A percentile compares a stretch with the other conserved stretches of the same genome.
Evolutionary conservation across 2,329 filamentous ascomycete genomes (phyloP).

Genomic region (Cladosporium colombiae): DNA sequence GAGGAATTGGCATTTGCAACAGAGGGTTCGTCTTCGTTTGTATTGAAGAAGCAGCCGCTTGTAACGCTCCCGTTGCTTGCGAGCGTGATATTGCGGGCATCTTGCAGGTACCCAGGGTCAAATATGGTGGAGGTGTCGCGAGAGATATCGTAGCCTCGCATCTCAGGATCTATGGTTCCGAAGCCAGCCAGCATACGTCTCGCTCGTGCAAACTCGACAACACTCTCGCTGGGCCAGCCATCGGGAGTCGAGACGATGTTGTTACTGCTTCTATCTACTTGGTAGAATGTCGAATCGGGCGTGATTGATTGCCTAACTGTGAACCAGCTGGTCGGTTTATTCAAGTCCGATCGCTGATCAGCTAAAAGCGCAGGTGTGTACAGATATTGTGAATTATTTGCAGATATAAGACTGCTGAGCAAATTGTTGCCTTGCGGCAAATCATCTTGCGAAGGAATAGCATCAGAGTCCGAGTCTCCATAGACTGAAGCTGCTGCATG

Average conservation of each 20-base stretch:
- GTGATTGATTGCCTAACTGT: slow-evolving; percentile 30
- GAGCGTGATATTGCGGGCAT: slow-evolving; percentile 38
- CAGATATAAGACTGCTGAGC: slow-evolving; percentile 51
- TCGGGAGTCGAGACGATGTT: slow-evolving; percentile 49
- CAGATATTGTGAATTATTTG: slow-evolving; percentile 51
- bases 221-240: slow-evolving; percentile 66
- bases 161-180: slow-evolving; percentile 59
- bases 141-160: slow-evolving; percentile 56
- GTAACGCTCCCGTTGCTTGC: slow-evolving; percentile 45
- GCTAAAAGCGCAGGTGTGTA: slow-evolving; percentile 56
- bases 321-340: slow-evolving; percentile 56
- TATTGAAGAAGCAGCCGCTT: slow-evolving; percentile 57
- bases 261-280: slow-evolving; percentile 36
- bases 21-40: slow-evolving; percentile 39
- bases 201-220: slow-evolving; percentile 56
- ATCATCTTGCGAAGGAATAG: slow-evolving; percentile 41
- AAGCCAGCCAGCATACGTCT: slow-evolving; percentile 58
- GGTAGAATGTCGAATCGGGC: slow-evolving; percentile 53
- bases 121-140: slow-evolving; percentile 58
- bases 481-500: slow-evolving; percentile 53
- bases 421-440: slow-evolving; percentile 49
- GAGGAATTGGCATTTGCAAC: slow-evolving; percentile 54
- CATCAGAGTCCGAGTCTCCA: slow-evolving; percentile 45
- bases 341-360: slow-evolving; percentile 57
- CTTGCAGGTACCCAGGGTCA: slow-evolving; percentile 46